Percentiles rank a stretch among this genome's conserved stretches.
Conservation (phyloP, 2,329 filamentous ascomycete genomes). For the Bipolaris oryzae region DNA sequence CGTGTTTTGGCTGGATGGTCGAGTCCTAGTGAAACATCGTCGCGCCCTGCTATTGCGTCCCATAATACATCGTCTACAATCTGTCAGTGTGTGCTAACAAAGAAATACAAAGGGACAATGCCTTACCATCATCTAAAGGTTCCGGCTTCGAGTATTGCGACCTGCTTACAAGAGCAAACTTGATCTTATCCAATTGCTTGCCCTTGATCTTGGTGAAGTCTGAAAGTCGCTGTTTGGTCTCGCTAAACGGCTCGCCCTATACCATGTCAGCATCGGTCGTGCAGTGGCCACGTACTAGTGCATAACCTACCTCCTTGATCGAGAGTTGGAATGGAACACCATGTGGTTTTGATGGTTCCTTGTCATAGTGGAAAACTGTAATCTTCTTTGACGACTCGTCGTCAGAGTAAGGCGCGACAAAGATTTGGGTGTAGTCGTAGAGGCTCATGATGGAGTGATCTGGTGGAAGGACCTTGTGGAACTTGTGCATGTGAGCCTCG, state of each 20-base stretch:
- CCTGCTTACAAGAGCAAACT: conserved; percentile 78
- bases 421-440: conserved; percentile 82
- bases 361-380: conserved; percentile 89
- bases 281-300: background rate
- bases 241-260: conserved; percentile 81
- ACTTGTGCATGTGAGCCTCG: conserved; percentile 81
- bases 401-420: conserved; percentile 80
- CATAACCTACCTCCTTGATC: conserved; percentile 69
- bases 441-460: conserved; percentile 79
- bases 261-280: conserved; percentile 26
- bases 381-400: conserved; percentile 72
- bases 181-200: conserved; percentile 98
- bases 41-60: conserved; percentile 48
- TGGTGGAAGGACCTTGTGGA: conserved; percentile 75
- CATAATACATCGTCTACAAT: conserved; percentile 54
- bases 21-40: conserved; percentile 57
- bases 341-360: conserved; percentile 81
- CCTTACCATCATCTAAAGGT: conserved; percentile 86
- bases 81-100: conserved; percentile 15
- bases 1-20: conserved; percentile 68
- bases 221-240: conserved; percentile 93
- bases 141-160: conserved; percentile 74
- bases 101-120: conserved; percentile 5
- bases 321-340: conserved; percentile 91
- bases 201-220: conserved; percentile 94